Base-by-base conservation (phyloP, 805 yeast species). In the Blastobotrys robertii region DNA sequence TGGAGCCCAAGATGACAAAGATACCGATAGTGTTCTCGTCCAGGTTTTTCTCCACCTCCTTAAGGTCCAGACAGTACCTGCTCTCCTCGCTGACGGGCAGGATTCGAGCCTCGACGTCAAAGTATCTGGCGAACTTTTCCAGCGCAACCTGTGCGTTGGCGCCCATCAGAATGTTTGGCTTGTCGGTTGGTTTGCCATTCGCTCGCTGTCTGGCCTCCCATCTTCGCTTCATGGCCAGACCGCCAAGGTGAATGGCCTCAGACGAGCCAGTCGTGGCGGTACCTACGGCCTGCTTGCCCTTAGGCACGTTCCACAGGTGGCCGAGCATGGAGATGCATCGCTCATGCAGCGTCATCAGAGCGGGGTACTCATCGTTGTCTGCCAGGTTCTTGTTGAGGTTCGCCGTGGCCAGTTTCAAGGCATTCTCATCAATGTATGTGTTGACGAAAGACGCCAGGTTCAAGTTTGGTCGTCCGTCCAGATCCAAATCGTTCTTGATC, bases 21-120 rank as follows among this genome's bases (percentile, higher is more conserved):
- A 84, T 74, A 53, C 96, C 96, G 65, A 87, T 86, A 10, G 97
- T 87, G 67, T 88, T 86, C 60, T 88, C 96, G 62, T 87, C 96
- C 33, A 84, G 68, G 46, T 74, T 66, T 43, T 77, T 77, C 57
- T 71, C 71, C 56, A 88, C 70, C 51, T 74, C 68, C 30, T 70
- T 55, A 25, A 73, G 61, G 57, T 84, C 88, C 54, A 87, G 68
- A 46, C 79, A 68, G 62, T 80, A 83, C 51, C 78, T 76, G 37
- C 78, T 68, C 37, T 72, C 69, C 40, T 67, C 70, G 16, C 71
- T 68, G 25, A 85, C 85, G 10, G 81, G 79, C 46, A 88, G 72
- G 50, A 84, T 62, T 53, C 95, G 72, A 48, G 83, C 74, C 58
- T 87, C 95, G 38, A 87, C 96, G 54, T 87, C 96, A 63, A 87